phyloP scores from a whole-genome alignment of 176 grass and related monocot genomes.

The Carex pumila region DNA sequence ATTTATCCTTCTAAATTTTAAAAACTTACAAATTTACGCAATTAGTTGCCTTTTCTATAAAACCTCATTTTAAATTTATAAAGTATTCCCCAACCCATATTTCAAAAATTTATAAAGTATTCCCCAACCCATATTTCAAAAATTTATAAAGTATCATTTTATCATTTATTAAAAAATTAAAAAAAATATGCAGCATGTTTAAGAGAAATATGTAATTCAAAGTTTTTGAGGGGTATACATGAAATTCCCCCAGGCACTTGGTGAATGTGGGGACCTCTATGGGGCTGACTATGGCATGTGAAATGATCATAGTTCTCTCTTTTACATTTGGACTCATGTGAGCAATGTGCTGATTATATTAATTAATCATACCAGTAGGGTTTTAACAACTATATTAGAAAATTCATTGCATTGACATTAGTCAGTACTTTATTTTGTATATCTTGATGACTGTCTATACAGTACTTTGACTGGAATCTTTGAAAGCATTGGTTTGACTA shows the following conservation, averaged over 20 bases:
- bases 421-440: background rate
- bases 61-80: too few species aligned
- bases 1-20: too few species aligned
- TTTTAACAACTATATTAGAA: background rate
- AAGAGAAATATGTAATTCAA: too few species aligned
- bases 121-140: too few species aligned
- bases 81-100: too few species aligned
- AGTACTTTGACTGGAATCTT: constrained; percentile 1
- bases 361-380: background rate
- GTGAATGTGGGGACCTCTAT: background rate
- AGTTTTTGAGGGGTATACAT: too few species aligned
- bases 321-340: background rate
- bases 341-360: background rate
- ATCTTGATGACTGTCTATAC: background rate
- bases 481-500: constrained; percentile 3
- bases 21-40: too few species aligned
- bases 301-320: background rate
- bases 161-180: too few species aligned
- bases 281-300: constrained; percentile 1
- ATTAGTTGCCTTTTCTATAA: too few species aligned
- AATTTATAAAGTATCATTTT: too few species aligned
- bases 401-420: background rate
- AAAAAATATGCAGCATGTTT: too few species aligned
- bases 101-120: too few species aligned
- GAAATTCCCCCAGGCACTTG: background rate